These are phyloP conservation scores for Ananas comosus DNA, from an alignment of 176 grass and related monocot species.

Conservation along the genomic window DNA sequence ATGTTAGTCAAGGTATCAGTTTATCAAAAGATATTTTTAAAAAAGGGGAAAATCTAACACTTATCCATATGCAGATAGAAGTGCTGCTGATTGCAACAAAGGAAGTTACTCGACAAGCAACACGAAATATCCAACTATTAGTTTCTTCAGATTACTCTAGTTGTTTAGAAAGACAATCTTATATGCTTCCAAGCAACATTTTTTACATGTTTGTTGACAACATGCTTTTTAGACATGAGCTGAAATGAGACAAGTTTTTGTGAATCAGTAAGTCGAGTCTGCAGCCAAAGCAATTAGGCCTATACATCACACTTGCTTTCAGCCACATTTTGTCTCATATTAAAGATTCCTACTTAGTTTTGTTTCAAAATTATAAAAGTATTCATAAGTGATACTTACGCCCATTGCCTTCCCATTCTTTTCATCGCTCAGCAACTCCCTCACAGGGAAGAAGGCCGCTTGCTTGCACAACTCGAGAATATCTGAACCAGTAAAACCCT, in stretches of 20 bases:
- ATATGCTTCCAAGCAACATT: too few relatives aligned
- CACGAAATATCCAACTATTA: neutral
- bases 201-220: neutral
- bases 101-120: neutral
- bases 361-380: neutral
- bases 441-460: slow-evolving; percentile 82
- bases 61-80: too few relatives aligned
- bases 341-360: neutral
- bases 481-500: slow-evolving; percentile 90
- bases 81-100: too few relatives aligned
- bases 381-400: slow-evolving; percentile 34
- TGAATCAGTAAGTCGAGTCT: too few relatives aligned
- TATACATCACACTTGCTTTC: too few relatives aligned
- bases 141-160: neutral
- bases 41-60: too few relatives aligned
- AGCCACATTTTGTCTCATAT: neutral
- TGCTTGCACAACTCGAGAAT: slow-evolving; percentile 93
- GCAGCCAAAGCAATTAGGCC: neutral
- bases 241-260: too few relatives aligned
- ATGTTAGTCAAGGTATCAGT: neutral
- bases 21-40: too few relatives aligned
- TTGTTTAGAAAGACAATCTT: too few relatives aligned
- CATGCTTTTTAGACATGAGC: too few relatives aligned
- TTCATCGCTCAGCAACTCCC: slow-evolving; percentile 74
- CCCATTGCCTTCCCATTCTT: slow-evolving; percentile 45